Base-by-base conservation (phyloP, 805 yeast species). In the Candida tallmaniae region DNA sequence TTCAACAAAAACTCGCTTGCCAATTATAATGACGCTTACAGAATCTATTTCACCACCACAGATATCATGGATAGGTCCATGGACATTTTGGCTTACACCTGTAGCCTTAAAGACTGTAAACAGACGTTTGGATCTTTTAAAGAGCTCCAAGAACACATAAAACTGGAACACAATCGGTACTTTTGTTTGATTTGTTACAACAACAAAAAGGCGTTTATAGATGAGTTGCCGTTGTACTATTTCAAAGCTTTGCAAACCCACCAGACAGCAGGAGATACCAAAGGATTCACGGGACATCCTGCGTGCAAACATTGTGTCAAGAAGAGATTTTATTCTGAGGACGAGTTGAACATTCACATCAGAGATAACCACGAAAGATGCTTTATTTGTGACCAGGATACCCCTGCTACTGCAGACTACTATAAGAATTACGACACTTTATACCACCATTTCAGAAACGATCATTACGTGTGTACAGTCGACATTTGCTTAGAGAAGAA, bases 251-350 rank as follows among this genome's bases (percentile, higher is more conserved):
- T 90, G 28, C 77, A 75, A 40, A 68, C 60, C 28, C 99, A 93
- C 58, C 80, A 81, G 51, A 57, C 68, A 3, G 68, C 63, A 24
- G 97, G 96, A 32, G 95, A 89, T 48, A 70, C 66, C 26, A 63
- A 64, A 6, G 96, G 96, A 0, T 89, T 89, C 56, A 67, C 58
- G 8, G 97, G 97, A 0, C 97, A 89, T 54, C 97, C 97, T 0
- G 63, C 69, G 42, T 93, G 99, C 67, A 74, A 74, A 44, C 83
- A 85, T 54, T 93, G 98, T 57, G 59, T 70, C 3, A 77, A 78
- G 2, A 72, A 66, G 45, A 61, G 94, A 38, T 89, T 85, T 54
- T 93, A 93, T 54, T 85, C 95, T 0, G 85, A 78, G 25, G 96
- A 90, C 54, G 97, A 89, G 54, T 67, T 88, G 47, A 78, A 76